Percentiles rank a stretch among this genome's conserved stretches.
phyloP scores from a whole-genome alignment of 1,284 basidiomycete genomes.

The Moesziomyces sp. region DNA sequence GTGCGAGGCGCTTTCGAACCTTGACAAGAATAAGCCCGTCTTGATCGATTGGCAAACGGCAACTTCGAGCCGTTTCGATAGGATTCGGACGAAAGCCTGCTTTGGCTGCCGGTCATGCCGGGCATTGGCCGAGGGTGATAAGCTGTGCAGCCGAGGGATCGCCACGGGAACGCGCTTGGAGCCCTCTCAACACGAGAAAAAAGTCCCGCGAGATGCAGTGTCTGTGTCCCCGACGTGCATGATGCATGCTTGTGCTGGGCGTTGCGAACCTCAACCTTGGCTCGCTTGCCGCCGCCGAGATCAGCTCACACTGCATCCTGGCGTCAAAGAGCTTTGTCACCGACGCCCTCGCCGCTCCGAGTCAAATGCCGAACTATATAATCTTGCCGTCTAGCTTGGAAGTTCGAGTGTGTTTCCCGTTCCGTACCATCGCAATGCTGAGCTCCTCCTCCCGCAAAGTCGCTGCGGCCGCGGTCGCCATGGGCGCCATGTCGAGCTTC shows the following conservation, averaged over 20 bases:
- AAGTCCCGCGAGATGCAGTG: background rate
- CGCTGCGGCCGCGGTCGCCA: constrained; percentile 2
- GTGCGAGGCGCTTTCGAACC: background rate
- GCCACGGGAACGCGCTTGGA: background rate
- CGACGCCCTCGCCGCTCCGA: too few species aligned
- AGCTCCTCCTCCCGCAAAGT: constrained; percentile 9
- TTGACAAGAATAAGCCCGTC: too few species aligned
- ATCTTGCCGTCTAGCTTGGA: too few species aligned
- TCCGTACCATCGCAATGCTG: constrained; percentile 13
- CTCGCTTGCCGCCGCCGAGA: too few species aligned
- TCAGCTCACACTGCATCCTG: too few species aligned
- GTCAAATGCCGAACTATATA: constrained; percentile 1
- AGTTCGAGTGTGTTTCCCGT: background rate
- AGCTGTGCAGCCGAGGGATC: background rate
- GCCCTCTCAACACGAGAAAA: background rate
- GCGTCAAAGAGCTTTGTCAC: too few species aligned
- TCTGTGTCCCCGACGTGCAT: constrained; percentile 27
- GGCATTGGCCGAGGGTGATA: background rate
- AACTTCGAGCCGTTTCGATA: too few species aligned
- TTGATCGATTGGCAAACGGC: too few species aligned
- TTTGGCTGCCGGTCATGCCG: background rate
- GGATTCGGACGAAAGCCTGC: too few species aligned
- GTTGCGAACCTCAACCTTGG: too few species aligned
- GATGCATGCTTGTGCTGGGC: constrained; percentile 4
- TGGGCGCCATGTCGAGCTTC: constrained; percentile 4